These are phyloP conservation scores for Solanum sparsipilum DNA, from an alignment of 257 asterid genomes.

Conservation along the genomic window DNA sequence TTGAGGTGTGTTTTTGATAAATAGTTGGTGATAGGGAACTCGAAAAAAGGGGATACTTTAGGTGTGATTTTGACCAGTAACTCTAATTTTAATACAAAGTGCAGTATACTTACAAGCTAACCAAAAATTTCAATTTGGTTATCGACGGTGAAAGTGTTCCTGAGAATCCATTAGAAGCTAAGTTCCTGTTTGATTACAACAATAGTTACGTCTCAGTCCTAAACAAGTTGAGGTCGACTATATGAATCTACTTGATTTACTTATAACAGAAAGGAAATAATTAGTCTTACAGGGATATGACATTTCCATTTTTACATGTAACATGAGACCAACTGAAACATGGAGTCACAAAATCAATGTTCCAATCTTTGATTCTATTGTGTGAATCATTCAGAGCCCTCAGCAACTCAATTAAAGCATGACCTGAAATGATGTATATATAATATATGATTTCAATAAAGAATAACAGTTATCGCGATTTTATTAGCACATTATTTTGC, in stretches of 20 bases:
- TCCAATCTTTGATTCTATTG: slow-evolving; percentile 49
- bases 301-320: slow-evolving; percentile 59
- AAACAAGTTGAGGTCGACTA: background rate
- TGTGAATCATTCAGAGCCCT: slow-evolving; percentile 54
- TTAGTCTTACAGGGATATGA: slow-evolving; percentile 44
- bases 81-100: background rate
- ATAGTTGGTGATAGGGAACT: background rate
- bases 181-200: slow-evolving; percentile 38
- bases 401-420: slow-evolving; percentile 47
- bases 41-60: background rate
- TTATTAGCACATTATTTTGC: background rate
- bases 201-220: background rate
- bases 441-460: background rate
- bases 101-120: slow-evolving; percentile 48
- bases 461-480: background rate
- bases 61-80: background rate
- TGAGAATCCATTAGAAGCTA: slow-evolving; percentile 63
- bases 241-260: background rate
- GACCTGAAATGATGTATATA: slow-evolving; percentile 36
- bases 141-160: slow-evolving; percentile 71
- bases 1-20: background rate
- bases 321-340: slow-evolving; percentile 86
- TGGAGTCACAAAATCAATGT: slow-evolving; percentile 60
- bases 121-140: slow-evolving; percentile 49
- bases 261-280: background rate